These are phyloP conservation scores for Striga asiatica DNA, from an alignment of 257 asterid genomes.

Conservation along the genomic window DNA sequence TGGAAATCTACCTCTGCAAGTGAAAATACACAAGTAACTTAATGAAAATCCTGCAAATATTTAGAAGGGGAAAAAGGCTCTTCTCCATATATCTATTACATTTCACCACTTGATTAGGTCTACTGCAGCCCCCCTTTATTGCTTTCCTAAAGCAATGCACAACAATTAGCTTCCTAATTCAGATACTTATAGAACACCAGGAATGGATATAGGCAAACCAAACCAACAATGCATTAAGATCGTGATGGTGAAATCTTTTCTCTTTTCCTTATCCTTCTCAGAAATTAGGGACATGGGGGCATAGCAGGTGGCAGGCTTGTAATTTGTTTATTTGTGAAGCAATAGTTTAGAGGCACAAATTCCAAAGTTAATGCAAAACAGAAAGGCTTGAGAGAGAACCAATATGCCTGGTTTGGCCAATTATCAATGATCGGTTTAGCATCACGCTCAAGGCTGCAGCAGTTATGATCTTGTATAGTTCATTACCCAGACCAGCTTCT, in stretches of 20 bases:
- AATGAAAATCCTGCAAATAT: slow-evolving; percentile 9
- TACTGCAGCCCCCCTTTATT: neutral
- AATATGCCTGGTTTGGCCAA: slow-evolving; percentile 99
- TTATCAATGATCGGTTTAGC: slow-evolving; percentile 94
- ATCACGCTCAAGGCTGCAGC: slow-evolving; percentile 95
- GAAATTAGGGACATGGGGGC: neutral
- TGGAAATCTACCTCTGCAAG: slow-evolving; percentile 75
- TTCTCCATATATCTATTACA: neutral
- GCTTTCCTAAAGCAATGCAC: neutral
- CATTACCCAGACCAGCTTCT: slow-evolving; percentile 97
- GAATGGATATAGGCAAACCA: neutral
- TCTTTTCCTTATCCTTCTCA: neutral
- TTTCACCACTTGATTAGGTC: slow-evolving; percentile 2
- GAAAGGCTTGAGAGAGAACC: slow-evolving; percentile 93
- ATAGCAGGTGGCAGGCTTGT: neutral
- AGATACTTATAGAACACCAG: neutral
- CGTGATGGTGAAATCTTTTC: no score
- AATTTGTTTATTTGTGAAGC: neutral
- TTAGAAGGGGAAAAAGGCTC: neutral
- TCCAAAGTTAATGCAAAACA: slow-evolving; percentile 24
- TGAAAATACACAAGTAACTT: slow-evolving; percentile 7
- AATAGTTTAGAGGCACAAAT: neutral
- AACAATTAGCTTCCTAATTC: neutral
- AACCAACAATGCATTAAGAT: neutral
- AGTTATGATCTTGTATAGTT: slow-evolving; percentile 81